Evolutionary conservation across 352 stramenopile species (phyloP).

Genomic region (Phytophthora sojae): DNA sequence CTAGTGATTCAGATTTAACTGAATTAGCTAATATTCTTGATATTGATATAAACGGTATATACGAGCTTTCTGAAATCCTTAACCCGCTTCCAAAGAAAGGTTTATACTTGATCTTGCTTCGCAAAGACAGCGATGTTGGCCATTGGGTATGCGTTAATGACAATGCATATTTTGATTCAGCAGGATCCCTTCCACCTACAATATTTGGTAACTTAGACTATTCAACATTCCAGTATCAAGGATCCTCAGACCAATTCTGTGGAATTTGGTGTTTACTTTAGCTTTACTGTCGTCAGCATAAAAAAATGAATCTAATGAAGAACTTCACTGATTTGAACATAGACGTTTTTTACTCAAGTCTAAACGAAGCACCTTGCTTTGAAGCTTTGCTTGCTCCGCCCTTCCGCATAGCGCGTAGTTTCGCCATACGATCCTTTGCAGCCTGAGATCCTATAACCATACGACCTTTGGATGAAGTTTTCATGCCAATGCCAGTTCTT

Average conservation of each 20-base stretch:
- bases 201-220: constrained; percentile 10
- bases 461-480: no score
- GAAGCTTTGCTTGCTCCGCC: no score
- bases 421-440: no score
- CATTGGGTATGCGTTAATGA: constrained; percentile 11
- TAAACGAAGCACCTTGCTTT: no score
- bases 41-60: no score
- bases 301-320: constrained; percentile 8
- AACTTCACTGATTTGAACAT: constrained; percentile 23
- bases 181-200: not conserved
- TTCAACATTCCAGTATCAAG: constrained; percentile 9
- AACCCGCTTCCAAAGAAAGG: not conserved
- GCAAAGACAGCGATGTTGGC: not conserved
- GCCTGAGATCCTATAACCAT: no score
- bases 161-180: constrained; percentile 7
- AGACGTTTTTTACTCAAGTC: not conserved
- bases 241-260: constrained; percentile 1
- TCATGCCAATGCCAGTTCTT: not conserved
- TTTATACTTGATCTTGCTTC: constrained; percentile 8
- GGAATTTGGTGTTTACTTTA: constrained; percentile 19
- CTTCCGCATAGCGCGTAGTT: no score
- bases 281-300: constrained; percentile 21
- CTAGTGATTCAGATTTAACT: no score
- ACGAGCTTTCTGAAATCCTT: not conserved
- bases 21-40: no score